These are phyloP conservation scores for Pseudocercospora crystallina DNA, from an alignment of 2,329 filamentous ascomycete species.

Conservation along the genomic window DNA sequence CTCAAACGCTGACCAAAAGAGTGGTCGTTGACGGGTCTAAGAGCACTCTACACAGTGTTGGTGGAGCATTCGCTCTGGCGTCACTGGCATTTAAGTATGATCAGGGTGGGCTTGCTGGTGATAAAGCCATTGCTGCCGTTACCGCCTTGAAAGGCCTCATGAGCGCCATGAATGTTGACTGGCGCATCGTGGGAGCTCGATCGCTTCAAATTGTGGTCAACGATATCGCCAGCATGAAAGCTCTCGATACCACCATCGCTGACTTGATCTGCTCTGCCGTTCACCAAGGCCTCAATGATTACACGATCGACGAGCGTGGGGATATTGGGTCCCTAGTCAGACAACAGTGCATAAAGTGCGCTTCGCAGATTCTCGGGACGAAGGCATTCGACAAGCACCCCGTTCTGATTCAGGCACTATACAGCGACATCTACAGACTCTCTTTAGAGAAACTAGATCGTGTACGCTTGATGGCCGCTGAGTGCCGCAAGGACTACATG, in stretches of 20 bases:
- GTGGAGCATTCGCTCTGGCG: slow-evolving; percentile 47
- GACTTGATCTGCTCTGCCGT: slow-evolving; percentile 29
- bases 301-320: slow-evolving; percentile 83
- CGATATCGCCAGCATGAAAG: neutral
- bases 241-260: slow-evolving; percentile 10
- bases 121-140: slow-evolving; percentile 30
- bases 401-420: slow-evolving; percentile 14
- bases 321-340: slow-evolving; percentile 87
- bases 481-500: slow-evolving; percentile 29
- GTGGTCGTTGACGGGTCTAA: slow-evolving; percentile 38
- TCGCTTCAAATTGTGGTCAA: slow-evolving; percentile 36
- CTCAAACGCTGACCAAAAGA: slow-evolving; percentile 18
- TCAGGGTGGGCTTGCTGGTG: slow-evolving; percentile 16
- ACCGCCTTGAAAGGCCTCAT: slow-evolving; percentile 34
- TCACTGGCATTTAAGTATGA: slow-evolving; percentile 29
- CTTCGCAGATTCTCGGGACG: slow-evolving; percentile 36
- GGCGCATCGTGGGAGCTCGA: slow-evolving; percentile 44
- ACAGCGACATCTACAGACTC: slow-evolving; percentile 57
- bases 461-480: slow-evolving; percentile 68
- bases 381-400: slow-evolving; percentile 4
- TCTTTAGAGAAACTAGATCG: slow-evolving; percentile 88
- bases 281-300: slow-evolving; percentile 69
- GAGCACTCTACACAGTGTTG: slow-evolving; percentile 41
- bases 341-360: slow-evolving; percentile 70
- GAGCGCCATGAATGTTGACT: slow-evolving; percentile 41